Evolutionary conservation across 139 green algal genomes (phyloP).

Genomic region (Astrephomene gubernaculifera): DNA sequence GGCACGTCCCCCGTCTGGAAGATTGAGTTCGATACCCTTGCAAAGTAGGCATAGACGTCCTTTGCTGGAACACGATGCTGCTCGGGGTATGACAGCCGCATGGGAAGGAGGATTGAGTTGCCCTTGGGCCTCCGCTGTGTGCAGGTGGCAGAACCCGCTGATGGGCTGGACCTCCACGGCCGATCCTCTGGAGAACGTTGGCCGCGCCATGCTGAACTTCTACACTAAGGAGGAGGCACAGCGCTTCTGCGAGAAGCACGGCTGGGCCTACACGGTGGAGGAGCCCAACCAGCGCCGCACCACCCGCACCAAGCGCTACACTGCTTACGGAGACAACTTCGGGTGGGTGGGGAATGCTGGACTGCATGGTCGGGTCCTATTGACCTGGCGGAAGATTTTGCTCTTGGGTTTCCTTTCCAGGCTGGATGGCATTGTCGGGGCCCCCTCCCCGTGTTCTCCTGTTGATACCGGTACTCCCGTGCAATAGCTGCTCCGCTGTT

Average conservation of each 20-base stretch:
- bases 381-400: too few relatives aligned
- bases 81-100: neutral
- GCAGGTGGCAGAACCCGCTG: slow-evolving; percentile 95
- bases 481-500: too few relatives aligned
- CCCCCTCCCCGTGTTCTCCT: too few relatives aligned
- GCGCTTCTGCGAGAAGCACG: slow-evolving; percentile 73
- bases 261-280: slow-evolving; percentile 80
- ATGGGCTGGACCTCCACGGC: slow-evolving; percentile 98
- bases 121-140: neutral
- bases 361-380: too few relatives aligned
- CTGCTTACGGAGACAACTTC: slow-evolving; percentile 87
- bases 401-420: too few relatives aligned
- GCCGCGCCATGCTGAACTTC: slow-evolving; percentile 71
- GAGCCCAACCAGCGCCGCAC: slow-evolving; percentile 65
- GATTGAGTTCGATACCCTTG: slow-evolving; percentile 78
- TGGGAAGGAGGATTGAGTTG: neutral
- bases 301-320: slow-evolving; percentile 73
- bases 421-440: too few relatives aligned
- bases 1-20: slow-evolving; percentile 71
- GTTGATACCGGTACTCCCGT: too few relatives aligned
- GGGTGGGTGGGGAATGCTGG: slow-evolving; percentile 51
- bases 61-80: neutral
- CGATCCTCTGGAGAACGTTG: slow-evolving; percentile 88
- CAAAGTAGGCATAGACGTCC: slow-evolving; percentile 62
- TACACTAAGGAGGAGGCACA: slow-evolving; percentile 83